Evolutionary conservation across 768 basidiomycete genomes (phyloP).

Genomic region (Tremella yokohamensis): DNA sequence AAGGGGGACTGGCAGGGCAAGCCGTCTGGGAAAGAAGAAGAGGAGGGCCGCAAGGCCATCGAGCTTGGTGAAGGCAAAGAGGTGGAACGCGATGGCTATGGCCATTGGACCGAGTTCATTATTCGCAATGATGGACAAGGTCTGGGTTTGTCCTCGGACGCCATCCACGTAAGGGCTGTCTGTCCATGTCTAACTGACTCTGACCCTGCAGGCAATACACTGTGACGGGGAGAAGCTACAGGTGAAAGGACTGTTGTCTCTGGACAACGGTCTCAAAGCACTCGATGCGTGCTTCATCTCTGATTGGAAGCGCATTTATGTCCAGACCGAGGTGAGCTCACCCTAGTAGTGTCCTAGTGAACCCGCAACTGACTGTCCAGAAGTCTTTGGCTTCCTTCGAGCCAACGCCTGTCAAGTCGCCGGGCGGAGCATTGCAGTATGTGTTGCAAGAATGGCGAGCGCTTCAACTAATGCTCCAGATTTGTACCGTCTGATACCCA

Average conservation of each 20-base stretch:
- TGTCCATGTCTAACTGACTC: too few species aligned
- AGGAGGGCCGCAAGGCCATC: conserved; percentile 8
- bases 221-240: conserved; percentile 21
- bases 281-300: conserved; percentile 2
- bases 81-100: conserved; percentile 33
- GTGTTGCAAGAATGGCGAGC: too few species aligned
- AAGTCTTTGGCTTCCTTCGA: too few species aligned
- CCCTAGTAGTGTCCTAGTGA: too few species aligned
- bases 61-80: conserved; percentile 37
- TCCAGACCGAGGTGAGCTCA: conserved; percentile 14
- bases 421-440: too few species aligned
- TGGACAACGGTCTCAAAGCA: not conserved
- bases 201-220: conserved; percentile 17
- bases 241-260: conserved; percentile 18
- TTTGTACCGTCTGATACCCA: too few species aligned
- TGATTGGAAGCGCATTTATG: conserved; percentile 5
- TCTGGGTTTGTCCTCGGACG: conserved; percentile 17
- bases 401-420: too few species aligned
- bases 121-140: conserved; percentile 21
- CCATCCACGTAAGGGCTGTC: conserved; percentile 22
- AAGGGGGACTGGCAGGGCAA: conserved; percentile 17
- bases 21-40: conserved; percentile 7
- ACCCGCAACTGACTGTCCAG: too few species aligned
- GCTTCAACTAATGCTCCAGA: too few species aligned
- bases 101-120: conserved; percentile 23